These are phyloP conservation scores for Thalassia testudinum DNA, from an alignment of 116 monocot genomes.

Conservation along the genomic window DNA sequence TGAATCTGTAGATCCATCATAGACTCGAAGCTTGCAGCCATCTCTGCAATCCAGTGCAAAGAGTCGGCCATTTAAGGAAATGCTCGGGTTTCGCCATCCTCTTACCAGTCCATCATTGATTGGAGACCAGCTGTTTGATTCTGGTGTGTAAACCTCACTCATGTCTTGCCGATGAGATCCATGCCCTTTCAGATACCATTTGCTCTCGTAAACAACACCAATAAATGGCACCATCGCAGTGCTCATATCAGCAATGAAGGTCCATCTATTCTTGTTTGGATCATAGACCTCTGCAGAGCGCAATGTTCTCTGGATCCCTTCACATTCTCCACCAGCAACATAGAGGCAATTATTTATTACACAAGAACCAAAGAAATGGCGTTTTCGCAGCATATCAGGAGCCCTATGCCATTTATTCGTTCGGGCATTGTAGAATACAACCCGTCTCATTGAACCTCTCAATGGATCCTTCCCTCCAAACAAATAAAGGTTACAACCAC, in stretches of 20 bases:
- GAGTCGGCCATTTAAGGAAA: slow-evolving; percentile 20
- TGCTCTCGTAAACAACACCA: slow-evolving; percentile 24
- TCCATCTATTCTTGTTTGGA: slow-evolving; percentile 23
- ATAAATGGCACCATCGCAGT: slow-evolving; percentile 28
- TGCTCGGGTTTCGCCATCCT: slow-evolving; percentile 30
- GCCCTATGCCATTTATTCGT: slow-evolving; percentile 37
- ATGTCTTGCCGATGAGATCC: slow-evolving; percentile 24
- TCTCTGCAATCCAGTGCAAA: slow-evolving; percentile 36
- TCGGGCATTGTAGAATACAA: slow-evolving; percentile 25
- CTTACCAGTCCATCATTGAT: slow-evolving; percentile 16
- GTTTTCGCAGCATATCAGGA: slow-evolving; percentile 31
- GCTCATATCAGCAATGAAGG: slow-evolving; percentile 23
- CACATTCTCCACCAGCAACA: slow-evolving; percentile 40
- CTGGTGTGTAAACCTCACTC: slow-evolving; percentile 24
- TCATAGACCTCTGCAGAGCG: slow-evolving; percentile 27
- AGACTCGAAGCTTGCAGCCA: slow-evolving; percentile 30
- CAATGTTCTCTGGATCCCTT: slow-evolving; percentile 23
- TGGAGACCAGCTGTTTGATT: slow-evolving; percentile 18
- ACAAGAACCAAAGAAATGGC: slow-evolving; percentile 28
- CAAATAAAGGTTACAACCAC: slow-evolving; percentile 27
- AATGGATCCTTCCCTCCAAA: slow-evolving; percentile 36
- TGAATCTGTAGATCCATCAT: slow-evolving; percentile 23
- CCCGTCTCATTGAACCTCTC: slow-evolving; percentile 35
- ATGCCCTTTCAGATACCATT: slow-evolving; percentile 33
- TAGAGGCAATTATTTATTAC: slow-evolving; percentile 22